Percentiles rank a stretch among this genome's conserved stretches.
Conservation (phyloP, 192 early-diverging fungal genomes). For the Pilaira anomala region DNA sequence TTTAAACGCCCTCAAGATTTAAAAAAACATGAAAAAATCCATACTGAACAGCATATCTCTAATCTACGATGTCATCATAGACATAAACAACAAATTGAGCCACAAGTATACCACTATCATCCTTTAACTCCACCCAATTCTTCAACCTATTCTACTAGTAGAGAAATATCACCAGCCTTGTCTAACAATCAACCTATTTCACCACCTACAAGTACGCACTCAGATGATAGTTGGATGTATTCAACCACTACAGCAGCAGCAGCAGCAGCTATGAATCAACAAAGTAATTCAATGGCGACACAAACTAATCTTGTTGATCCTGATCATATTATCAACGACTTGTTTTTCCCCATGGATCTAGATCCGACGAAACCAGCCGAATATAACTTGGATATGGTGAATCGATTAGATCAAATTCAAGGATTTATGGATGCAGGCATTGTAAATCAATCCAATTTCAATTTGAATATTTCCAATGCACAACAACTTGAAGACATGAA, state of each 20-base stretch:
- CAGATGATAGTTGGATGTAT: slow-evolving; percentile 25
- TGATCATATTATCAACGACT: slow-evolving; percentile 6
- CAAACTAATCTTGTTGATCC: not conserved
- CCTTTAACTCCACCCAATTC: slow-evolving; percentile 27
- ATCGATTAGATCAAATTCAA: slow-evolving; percentile 18
- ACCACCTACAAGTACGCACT: slow-evolving; percentile 36
- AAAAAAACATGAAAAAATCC: slow-evolving; percentile 90
- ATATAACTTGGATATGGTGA: slow-evolving; percentile 3
- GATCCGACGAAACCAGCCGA: not conserved
- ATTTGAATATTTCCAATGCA: slow-evolving; percentile 25
- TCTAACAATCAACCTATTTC: slow-evolving; percentile 27
- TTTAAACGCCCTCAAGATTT: slow-evolving; percentile 94
- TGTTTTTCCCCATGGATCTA: slow-evolving; percentile 5
- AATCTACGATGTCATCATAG: slow-evolving; percentile 1
- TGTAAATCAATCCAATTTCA: slow-evolving; percentile 13
- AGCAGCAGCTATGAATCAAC: not conserved
- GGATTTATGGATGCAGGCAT: slow-evolving; percentile 12
- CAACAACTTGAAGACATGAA: slow-evolving; percentile 31
- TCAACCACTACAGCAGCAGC: not conserved
- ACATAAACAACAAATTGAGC: not conserved
- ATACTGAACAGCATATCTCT: slow-evolving; percentile 46
- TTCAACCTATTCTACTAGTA: slow-evolving; percentile 13
- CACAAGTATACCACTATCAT: not conserved
- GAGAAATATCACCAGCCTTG: slow-evolving; percentile 21
- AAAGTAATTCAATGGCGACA: not conserved